A percentile compares a stretch with the other conserved stretches of the same genome.
phyloP scores from a whole-genome alignment of 176 grass and related monocot species.

The Hordeum vulgare region MorexV3_pseudomolecules_assembly NC_058523.1:465108323-465108822 shows the following conservation, averaged over 20 bases:
- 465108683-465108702: constrained; percentile 67
- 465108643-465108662: constrained; percentile 4
- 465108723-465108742: constrained; percentile 59
- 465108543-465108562: neutral
- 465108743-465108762: constrained; percentile 68
- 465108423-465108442: too few relatives aligned
- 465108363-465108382: too few relatives aligned
- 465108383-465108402: too few relatives aligned
- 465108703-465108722: constrained; percentile 75
- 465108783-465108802: neutral
- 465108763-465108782: neutral
- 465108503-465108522: too few relatives aligned
- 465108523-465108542: neutral
- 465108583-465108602: neutral
- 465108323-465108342: too few relatives aligned
- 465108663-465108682: constrained; percentile 62
- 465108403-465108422: too few relatives aligned
- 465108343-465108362: too few relatives aligned
- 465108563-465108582: neutral
- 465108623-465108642: neutral
- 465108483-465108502: too few relatives aligned
- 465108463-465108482: too few relatives aligned
- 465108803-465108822: neutral
- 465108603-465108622: neutral
- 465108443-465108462: too few relatives aligned